Conservation (phyloP, 805 yeast species). For the Trichomonascus vanleenenianus region DNA sequence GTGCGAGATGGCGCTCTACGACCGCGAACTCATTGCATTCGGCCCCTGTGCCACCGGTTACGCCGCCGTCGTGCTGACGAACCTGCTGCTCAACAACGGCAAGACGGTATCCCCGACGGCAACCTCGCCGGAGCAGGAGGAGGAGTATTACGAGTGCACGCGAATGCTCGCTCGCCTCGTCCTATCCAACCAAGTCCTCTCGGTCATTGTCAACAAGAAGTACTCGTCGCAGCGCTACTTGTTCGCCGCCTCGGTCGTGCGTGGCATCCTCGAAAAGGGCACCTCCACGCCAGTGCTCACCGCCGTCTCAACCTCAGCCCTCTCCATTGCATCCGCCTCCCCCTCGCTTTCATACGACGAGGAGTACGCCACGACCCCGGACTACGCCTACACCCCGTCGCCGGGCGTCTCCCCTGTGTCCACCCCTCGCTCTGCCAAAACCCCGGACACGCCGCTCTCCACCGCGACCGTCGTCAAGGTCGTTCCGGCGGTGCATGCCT, state of each 20-base stretch:
- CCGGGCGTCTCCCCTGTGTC: no score
- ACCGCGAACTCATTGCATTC: conserved; percentile 24
- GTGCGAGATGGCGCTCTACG: conserved; percentile 30
- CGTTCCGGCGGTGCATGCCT: no score
- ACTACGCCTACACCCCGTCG: no score
- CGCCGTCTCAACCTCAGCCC: background rate
- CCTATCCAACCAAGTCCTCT: conserved; percentile 9
- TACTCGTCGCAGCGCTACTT: conserved; percentile 6
- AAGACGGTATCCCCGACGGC: background rate
- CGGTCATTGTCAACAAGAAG: conserved; percentile 14
- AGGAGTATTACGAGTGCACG: no score
- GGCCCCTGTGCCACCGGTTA: conserved; percentile 28
- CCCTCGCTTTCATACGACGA: no score
- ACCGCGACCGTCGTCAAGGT: no score
- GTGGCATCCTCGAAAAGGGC: background rate
- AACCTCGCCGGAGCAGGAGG: no score
- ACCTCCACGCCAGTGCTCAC: background rate
- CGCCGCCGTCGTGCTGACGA: conserved; percentile 30
- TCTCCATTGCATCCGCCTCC: background rate
- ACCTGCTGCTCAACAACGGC: conserved; percentile 7
- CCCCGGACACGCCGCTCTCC: no score
- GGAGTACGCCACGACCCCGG: no score
- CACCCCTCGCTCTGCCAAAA: no score
- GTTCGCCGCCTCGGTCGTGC: no score
- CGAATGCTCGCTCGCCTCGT: conserved; percentile 11